phyloP scores from a whole-genome alignment of 2,329 filamentous ascomycete species.

The Cladophialophora immunda region DNA sequence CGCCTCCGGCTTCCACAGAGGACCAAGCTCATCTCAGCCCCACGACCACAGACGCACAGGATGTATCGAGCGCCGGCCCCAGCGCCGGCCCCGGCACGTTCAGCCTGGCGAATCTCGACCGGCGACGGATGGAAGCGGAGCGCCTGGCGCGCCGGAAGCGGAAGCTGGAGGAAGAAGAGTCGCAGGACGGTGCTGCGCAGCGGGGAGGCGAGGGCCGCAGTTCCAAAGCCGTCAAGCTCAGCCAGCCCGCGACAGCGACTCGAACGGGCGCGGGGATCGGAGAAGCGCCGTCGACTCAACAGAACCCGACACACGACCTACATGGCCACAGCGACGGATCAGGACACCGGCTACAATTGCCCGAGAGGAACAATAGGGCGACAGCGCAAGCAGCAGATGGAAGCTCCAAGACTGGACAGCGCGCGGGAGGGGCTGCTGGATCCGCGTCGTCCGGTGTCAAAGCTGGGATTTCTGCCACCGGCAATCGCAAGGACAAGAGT shows the following conservation, averaged over 20 bases:
- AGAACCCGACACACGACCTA: neutral
- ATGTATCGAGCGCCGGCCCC: neutral
- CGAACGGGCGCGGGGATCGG: neutral
- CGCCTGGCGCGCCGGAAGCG: slow-evolving; percentile 72
- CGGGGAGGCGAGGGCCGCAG: neutral
- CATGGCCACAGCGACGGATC: neutral
- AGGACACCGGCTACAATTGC: neutral
- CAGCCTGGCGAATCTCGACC: slow-evolving; percentile 65
- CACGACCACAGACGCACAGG: too few species aligned
- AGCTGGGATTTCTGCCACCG: slow-evolving; percentile 15
- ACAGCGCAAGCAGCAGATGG: neutral
- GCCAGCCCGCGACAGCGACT: neutral
- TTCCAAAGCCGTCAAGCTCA: slow-evolving; percentile 3
- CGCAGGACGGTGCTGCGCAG: neutral
- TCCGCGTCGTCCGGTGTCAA: neutral
- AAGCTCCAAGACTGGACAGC: neutral
- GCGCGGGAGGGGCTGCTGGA: neutral
- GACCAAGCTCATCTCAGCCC: neutral
- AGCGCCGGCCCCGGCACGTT: slow-evolving; percentile 4
- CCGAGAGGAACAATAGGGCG: neutral
- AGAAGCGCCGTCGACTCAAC: neutral
- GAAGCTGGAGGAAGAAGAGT: slow-evolving; percentile 64
- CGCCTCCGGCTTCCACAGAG: neutral
- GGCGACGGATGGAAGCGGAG: slow-evolving; percentile 86
- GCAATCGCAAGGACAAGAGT: slow-evolving; percentile 18